These are phyloP conservation scores for Dendrobium catenatum DNA, from an alignment of 106 monocot species.

Conservation along the genomic window DNA sequence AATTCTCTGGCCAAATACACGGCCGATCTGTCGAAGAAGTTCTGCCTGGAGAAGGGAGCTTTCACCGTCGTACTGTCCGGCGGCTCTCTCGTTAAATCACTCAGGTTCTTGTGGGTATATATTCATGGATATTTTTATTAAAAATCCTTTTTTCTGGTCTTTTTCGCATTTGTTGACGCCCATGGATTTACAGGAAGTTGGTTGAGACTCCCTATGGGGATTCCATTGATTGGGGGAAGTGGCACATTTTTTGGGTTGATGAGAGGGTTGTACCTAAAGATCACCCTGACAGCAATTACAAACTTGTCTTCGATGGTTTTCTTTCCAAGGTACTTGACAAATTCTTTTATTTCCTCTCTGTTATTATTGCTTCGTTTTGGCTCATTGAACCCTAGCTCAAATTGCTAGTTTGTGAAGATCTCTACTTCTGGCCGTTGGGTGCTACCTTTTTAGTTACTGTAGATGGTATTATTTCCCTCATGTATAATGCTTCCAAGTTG, in stretches of 20 bases:
- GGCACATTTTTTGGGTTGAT: constrained; percentile 69
- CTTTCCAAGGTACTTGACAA: constrained; percentile 40
- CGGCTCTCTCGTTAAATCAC: constrained; percentile 52
- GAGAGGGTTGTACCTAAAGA: constrained; percentile 63
- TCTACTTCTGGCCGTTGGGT: no score
- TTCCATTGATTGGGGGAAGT: constrained; percentile 41
- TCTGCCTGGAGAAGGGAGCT: not conserved
- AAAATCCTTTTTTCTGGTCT: not conserved
- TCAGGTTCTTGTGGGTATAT: constrained; percentile 27
- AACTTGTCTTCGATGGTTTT: constrained; percentile 52
- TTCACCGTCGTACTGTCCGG: constrained; percentile 42
- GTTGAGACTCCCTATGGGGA: constrained; percentile 28
- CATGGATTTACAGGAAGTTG: constrained; percentile 36
- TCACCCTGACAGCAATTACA: constrained; percentile 59
- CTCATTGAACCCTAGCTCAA: not conserved
- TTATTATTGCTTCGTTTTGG: not conserved
- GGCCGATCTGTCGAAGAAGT: constrained; percentile 39
- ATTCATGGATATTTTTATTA: not conserved
- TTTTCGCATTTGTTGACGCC: not conserved
- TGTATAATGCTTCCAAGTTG: no score
- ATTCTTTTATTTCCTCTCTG: not conserved
- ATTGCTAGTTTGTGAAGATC: not conserved
- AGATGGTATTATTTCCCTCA: no score
- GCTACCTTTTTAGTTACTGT: no score
- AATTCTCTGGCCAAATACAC: constrained; percentile 37